These are phyloP conservation scores for Lipomyces starkeyi DNA, from an alignment of 805 yeast species.

Conservation along the genomic window DNA sequence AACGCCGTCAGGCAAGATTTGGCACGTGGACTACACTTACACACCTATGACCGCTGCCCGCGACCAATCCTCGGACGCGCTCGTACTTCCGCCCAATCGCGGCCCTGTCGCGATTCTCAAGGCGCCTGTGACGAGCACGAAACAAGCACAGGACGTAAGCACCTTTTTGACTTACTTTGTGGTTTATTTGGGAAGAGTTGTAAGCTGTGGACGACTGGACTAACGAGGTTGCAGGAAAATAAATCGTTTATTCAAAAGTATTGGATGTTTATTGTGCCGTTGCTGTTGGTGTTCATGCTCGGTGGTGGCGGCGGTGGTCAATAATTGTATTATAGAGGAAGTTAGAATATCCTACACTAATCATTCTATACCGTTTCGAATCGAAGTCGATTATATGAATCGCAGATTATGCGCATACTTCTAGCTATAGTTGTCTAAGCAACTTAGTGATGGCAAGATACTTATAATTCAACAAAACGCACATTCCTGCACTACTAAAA, in stretches of 20 bases:
- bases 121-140: constrained; percentile 22
- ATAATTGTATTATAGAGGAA: not conserved
- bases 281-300: constrained; percentile 33
- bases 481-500: not conserved
- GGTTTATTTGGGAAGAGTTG: not conserved
- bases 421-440: not conserved
- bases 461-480: not conserved
- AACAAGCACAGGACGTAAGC: constrained; percentile 2
- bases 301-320: constrained; percentile 34
- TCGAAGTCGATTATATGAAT: not conserved
- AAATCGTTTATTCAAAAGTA: constrained; percentile 36
- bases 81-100: not conserved
- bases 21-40: constrained; percentile 30
- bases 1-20: constrained; percentile 17
- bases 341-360: not conserved
- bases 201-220: not conserved
- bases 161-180: not conserved
- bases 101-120: constrained; percentile 28
- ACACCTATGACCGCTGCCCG: not conserved
- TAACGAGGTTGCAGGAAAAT: constrained; percentile 14
- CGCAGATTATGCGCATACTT: not conserved
- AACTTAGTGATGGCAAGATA: not conserved
- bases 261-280: constrained; percentile 37
- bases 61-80: not conserved
- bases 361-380: not conserved